Conservation (phyloP, 192 early-diverging fungal species). For the Coemansia reversa region DNA sequence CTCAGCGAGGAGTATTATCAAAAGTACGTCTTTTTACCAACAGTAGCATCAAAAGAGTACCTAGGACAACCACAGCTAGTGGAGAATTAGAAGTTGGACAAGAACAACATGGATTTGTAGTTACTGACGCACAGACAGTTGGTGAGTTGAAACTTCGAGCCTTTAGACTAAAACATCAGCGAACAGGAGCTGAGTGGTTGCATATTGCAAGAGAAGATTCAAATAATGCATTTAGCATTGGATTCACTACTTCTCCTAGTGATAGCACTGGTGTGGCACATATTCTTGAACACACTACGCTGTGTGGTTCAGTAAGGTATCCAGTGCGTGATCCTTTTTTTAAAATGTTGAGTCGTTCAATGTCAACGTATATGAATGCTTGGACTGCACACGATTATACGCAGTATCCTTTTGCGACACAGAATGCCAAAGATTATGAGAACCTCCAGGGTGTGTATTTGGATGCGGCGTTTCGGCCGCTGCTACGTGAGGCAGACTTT, state of each 20-base stretch:
- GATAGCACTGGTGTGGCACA: constrained; percentile 89
- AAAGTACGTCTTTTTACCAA: too few species aligned
- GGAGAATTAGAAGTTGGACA: constrained; percentile 22
- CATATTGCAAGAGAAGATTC: constrained; percentile 83
- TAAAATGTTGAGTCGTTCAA: constrained; percentile 94
- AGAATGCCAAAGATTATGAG: constrained; percentile 83
- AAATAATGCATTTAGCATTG: constrained; percentile 95
- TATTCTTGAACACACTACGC: constrained; percentile 93
- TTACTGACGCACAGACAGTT: constrained; percentile 57
- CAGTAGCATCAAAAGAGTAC: too few species aligned
- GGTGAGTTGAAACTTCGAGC: constrained; percentile 79
- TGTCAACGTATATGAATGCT: constrained; percentile 98
- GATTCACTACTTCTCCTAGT: constrained; percentile 78
- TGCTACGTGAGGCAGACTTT: constrained; percentile 80
- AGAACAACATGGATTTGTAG: constrained; percentile 44
- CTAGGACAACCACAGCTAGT: not conserved
- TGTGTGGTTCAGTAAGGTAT: constrained; percentile 83
- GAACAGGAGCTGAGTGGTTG: constrained; percentile 82
- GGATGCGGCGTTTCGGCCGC: constrained; percentile 85
- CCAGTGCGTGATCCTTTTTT: constrained; percentile 99
- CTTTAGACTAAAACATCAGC: constrained; percentile 69
- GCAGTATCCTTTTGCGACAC: constrained; percentile 91
- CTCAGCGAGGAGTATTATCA: too few species aligned
- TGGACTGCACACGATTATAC: constrained; percentile 88
- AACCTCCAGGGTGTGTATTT: constrained; percentile 90